These are phyloP conservation scores for Chlorophyllum brunneum DNA, from an alignment of 768 basidiomycete genomes.

Conservation along the genomic window DNA sequence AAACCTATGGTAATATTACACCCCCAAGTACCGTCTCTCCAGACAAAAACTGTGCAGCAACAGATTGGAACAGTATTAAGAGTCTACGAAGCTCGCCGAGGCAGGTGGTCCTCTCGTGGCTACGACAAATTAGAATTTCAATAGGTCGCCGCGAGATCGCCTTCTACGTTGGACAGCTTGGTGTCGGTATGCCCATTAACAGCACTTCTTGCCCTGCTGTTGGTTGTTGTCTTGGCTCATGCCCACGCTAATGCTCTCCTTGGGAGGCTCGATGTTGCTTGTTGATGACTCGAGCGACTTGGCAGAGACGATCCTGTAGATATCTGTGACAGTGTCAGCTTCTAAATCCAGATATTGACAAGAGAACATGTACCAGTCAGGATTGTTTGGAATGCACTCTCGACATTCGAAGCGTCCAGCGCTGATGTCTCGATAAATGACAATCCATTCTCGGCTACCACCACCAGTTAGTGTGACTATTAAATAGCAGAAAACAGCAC, in stretches of 20 bases:
- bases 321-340: slow-evolving; percentile 51
- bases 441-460: slow-evolving; percentile 80
- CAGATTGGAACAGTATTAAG: neutral
- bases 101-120: neutral
- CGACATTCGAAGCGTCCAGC: slow-evolving; percentile 99
- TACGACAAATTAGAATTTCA: neutral
- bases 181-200: slow-evolving; percentile 30
- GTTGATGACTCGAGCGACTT: slow-evolving; percentile 86
- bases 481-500: slow-evolving; percentile 22
- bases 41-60: slow-evolving; percentile 1
- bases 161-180: slow-evolving; percentile 6
- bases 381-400: slow-evolving; percentile 95
- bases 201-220: slow-evolving; percentile 60
- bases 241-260: slow-evolving; percentile 82
- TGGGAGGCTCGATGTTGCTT: slow-evolving; percentile 76
- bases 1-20: slow-evolving; percentile 11
- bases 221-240: slow-evolving; percentile 63
- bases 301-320: slow-evolving; percentile 96
- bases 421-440: slow-evolving; percentile 99
- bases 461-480: slow-evolving; percentile 6
- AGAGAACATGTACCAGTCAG: slow-evolving; percentile 63
- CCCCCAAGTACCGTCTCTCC: neutral
- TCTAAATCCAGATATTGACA: neutral
- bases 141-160: neutral
- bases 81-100: neutral